Evolutionary conservation across 129 eudicot species (phyloP).

Genomic region (Pittosporum tobira): DNA sequence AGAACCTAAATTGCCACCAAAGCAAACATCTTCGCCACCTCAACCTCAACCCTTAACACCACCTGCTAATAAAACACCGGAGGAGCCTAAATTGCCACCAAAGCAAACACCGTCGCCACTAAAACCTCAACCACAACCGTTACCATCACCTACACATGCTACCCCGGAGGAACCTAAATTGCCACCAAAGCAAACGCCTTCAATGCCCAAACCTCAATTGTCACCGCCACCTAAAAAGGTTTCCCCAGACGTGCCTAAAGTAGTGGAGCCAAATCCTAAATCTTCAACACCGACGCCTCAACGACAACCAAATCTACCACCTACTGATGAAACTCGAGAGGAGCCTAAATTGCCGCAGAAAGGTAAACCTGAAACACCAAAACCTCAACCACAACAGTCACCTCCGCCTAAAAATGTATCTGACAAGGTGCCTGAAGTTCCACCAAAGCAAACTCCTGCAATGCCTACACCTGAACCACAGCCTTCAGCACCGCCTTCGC

Average conservation of each 20-base stretch:
- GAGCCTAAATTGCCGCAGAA: too few species aligned
- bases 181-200: not conserved
- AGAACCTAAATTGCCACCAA: not conserved
- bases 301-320: not conserved
- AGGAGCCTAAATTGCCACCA: not conserved
- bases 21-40: not conserved
- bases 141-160: slow-evolving; percentile 9
- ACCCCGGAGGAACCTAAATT: not conserved
- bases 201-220: not conserved
- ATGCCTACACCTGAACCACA: too few species aligned
- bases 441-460: too few species aligned
- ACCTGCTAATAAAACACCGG: not conserved
- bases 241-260: too few species aligned
- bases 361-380: not conserved
- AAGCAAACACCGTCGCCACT: not conserved
- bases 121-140: not conserved
- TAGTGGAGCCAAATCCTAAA: too few species aligned
- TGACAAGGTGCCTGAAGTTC: too few species aligned
- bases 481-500: too few species aligned
- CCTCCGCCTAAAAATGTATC: too few species aligned
- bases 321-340: too few species aligned
- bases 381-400: too few species aligned
- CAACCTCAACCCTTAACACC: not conserved
- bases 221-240: not conserved
- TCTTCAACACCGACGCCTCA: slow-evolving; percentile 3